phyloP scores from a whole-genome alignment of 495 filamentous ascomycete genomes.

The Podospora didyma region DNA sequence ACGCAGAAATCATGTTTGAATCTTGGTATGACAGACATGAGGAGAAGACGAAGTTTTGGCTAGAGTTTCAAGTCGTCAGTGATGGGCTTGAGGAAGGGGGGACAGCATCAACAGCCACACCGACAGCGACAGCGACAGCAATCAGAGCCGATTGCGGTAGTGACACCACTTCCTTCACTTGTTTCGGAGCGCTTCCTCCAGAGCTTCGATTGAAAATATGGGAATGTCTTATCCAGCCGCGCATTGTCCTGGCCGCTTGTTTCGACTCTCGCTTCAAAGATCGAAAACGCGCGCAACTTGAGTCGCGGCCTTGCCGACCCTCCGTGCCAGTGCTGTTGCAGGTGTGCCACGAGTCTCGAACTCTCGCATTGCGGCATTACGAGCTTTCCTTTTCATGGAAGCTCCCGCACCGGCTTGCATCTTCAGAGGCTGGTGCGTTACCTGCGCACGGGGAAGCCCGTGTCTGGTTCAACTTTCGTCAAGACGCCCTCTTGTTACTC shows the following conservation, averaged over 20 bases:
- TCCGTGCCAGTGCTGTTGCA: slow-evolving; percentile 36
- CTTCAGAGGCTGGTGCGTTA: slow-evolving; percentile 10
- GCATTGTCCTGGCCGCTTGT: slow-evolving; percentile 33
- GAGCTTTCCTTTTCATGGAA: slow-evolving; percentile 40
- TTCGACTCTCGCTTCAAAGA: slow-evolving; percentile 18
- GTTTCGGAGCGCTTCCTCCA: slow-evolving; percentile 36
- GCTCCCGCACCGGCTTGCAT: slow-evolving; percentile 25
- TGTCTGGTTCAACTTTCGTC: slow-evolving; percentile 37
- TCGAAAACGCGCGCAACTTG: slow-evolving; percentile 13
- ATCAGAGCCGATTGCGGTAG: slow-evolving; percentile 1
- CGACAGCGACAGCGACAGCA: not conserved
- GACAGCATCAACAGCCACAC: not conserved
- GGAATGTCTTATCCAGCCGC: slow-evolving; percentile 35
- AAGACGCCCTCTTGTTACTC: slow-evolving; percentile 34
- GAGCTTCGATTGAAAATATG: slow-evolving; percentile 48
- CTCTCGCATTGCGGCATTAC: slow-evolving; percentile 38
- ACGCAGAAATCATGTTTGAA: slow-evolving; percentile 9
- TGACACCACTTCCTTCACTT: slow-evolving; percentile 28
- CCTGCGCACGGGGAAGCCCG: slow-evolving; percentile 9
- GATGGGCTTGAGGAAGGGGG: slow-evolving; percentile 27
- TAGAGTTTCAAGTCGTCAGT: slow-evolving; percentile 34
- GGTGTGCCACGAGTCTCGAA: slow-evolving; percentile 37
- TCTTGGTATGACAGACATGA: slow-evolving; percentile 11
- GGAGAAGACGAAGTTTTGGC: slow-evolving; percentile 26
- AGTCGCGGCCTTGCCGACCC: slow-evolving; percentile 5